A percentile compares a stretch with the other conserved stretches of the same genome.
phyloP scores from a whole-genome alignment of 2,329 filamentous ascomycete species.

The Alternaria atra region DNA sequence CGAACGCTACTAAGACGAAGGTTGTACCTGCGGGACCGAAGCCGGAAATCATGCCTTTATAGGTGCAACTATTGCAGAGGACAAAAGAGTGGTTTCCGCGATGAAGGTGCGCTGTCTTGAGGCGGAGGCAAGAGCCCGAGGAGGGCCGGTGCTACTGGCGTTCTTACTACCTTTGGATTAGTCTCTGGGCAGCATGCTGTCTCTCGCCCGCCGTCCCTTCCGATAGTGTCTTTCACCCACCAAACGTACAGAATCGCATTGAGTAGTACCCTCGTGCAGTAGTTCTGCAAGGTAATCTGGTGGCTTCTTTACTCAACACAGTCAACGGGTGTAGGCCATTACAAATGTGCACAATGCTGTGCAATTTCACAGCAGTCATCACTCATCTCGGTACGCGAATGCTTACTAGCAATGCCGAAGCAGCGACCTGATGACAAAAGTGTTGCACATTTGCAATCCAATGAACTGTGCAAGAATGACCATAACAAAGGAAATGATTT shows the following conservation, averaged over 20 bases:
- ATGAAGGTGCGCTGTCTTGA: background rate
- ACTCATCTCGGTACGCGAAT: slow-evolving; percentile 9
- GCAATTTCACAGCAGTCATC: slow-evolving; percentile 23
- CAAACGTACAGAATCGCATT: background rate
- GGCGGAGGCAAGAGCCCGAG: background rate
- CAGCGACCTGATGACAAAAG: background rate
- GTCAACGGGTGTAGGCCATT: background rate
- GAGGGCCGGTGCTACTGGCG: background rate
- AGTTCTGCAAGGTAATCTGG: background rate
- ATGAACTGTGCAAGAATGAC: background rate
- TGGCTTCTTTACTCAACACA: background rate
- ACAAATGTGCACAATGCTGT: slow-evolving; percentile 11
- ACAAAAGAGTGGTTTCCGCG: background rate
- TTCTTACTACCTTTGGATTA: background rate
- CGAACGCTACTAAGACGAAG: slow-evolving; percentile 18
- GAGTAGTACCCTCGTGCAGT: background rate
- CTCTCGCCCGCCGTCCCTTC: background rate
- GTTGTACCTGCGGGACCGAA: slow-evolving; percentile 26
- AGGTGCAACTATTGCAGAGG: background rate
- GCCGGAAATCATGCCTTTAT: slow-evolving; percentile 21
- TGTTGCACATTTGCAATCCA: slow-evolving; percentile 4
- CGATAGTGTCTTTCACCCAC: background rate
- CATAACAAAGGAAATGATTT: background rate
- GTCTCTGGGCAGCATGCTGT: background rate
- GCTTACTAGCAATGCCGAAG: slow-evolving; percentile 11